Conservation (phyloP, 495 filamentous ascomycete genomes). For the Bacidia gigantensis region DNA sequence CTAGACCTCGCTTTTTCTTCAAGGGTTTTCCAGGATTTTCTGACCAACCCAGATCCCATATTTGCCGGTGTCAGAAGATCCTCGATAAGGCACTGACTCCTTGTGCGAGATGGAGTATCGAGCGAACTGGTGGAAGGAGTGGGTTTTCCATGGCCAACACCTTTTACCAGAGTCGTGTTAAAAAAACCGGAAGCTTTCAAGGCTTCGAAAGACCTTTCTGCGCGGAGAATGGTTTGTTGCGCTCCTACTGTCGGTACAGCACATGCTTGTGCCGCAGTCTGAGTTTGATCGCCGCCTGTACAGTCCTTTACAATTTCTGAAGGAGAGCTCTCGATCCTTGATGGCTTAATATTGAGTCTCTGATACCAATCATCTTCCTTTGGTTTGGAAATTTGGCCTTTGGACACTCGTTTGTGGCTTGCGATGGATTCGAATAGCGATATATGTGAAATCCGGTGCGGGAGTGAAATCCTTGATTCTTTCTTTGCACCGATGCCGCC, state of each 20-base stretch:
- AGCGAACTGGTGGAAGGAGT: neutral
- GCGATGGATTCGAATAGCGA: neutral
- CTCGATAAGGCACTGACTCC: neutral
- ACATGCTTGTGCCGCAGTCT: too few species aligned
- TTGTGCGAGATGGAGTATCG: neutral
- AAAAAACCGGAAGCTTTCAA: neutral
- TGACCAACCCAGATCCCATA: neutral
- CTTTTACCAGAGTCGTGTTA: neutral
- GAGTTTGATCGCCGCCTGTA: too few species aligned
- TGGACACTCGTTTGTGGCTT: neutral
- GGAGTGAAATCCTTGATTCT: slow-evolving; percentile 8
- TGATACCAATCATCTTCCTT: too few species aligned
- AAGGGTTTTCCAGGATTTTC: slow-evolving; percentile 1
- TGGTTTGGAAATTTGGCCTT: neutral
- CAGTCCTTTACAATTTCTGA: too few species aligned
- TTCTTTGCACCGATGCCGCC: neutral
- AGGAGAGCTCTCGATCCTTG: too few species aligned
- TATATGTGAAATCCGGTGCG: slow-evolving; percentile 5
- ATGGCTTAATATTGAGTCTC: too few species aligned
- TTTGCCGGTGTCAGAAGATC: neutral
- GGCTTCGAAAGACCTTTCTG: neutral
- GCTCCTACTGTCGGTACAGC: neutral
- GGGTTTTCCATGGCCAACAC: neutral
- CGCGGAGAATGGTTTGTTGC: neutral
- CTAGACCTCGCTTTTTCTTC: neutral